A percentile compares a stretch with the other conserved stretches of the same genome.
These are phyloP conservation scores for Globisporangium recalcitrans DNA, from an alignment of 352 stramenopile genomes.

Conservation along the genomic window DNA sequence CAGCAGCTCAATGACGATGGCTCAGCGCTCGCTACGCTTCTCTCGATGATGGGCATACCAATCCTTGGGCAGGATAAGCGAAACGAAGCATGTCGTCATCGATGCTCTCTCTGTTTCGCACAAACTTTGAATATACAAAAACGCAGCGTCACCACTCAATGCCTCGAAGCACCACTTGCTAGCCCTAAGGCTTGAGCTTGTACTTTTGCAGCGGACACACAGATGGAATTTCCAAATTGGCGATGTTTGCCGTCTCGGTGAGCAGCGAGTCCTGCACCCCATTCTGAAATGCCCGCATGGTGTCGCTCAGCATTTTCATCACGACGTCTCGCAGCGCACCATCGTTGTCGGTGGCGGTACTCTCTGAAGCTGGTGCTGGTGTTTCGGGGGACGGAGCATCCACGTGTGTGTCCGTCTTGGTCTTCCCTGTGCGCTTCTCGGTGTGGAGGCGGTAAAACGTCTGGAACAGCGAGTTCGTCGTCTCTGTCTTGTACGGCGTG, in stretches of 20 bases:
- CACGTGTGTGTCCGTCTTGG: neutral
- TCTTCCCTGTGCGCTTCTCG: constrained; percentile 1
- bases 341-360: neutral
- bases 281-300: constrained; percentile 7
- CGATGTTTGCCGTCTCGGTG: neutral
- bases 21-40: neutral
- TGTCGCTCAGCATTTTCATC: constrained; percentile 12
- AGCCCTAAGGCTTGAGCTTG: neutral
- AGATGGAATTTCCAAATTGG: neutral
- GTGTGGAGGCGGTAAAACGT: constrained; percentile 12
- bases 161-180: neutral
- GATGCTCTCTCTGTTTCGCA: neutral
- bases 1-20: neutral
- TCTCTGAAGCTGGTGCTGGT: neutral
- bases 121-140: neutral
- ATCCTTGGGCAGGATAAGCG: neutral
- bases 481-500: neutral
- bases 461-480: constrained; percentile 1
- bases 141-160: neutral
- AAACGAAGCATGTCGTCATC: neutral
- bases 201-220: constrained; percentile 5
- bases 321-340: neutral
- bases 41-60: neutral
- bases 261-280: constrained; percentile 9
- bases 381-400: neutral